Conservation (phyloP, 2,329 filamentous ascomycete genomes). For the Phaeosphaeria sp. region DNA sequence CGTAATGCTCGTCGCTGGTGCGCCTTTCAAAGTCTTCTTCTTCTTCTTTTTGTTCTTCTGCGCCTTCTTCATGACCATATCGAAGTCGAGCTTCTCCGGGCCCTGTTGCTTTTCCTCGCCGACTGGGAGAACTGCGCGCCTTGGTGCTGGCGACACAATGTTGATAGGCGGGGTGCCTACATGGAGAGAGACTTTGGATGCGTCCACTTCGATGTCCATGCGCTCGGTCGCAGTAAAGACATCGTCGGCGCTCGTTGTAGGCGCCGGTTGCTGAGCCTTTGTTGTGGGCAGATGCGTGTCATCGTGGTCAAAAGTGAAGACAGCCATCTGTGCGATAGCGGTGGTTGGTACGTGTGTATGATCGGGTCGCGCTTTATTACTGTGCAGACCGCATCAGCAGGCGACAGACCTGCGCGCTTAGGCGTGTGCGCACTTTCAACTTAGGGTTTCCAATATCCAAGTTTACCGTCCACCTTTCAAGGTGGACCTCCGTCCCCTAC, state of each 20-base stretch:
- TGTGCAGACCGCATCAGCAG: slow-evolving; percentile 33
- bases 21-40: slow-evolving; percentile 41
- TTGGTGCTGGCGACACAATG: slow-evolving; percentile 41
- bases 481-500: slow-evolving; percentile 58
- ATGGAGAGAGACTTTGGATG: slow-evolving; percentile 25
- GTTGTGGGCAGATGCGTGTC: slow-evolving; percentile 32
- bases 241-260: slow-evolving; percentile 19
- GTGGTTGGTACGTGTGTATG: slow-evolving; percentile 13
- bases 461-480: slow-evolving; percentile 62
- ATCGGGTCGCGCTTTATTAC: slow-evolving; percentile 21
- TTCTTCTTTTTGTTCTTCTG: slow-evolving; percentile 49
- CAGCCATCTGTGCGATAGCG: slow-evolving; percentile 30
- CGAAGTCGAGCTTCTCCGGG: slow-evolving; percentile 47
- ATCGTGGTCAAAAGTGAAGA: slow-evolving; percentile 46
- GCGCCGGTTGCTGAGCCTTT: slow-evolving; percentile 14
- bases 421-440: slow-evolving; percentile 33
- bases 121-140: slow-evolving; percentile 31
- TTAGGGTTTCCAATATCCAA: slow-evolving; percentile 23
- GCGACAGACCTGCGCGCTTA: slow-evolving; percentile 15
- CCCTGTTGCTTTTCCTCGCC: slow-evolving; percentile 31
- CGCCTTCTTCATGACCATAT: slow-evolving; percentile 45
- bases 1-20: slow-evolving; percentile 45
- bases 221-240: slow-evolving; percentile 22
- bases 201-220: slow-evolving; percentile 41
- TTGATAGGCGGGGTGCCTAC: slow-evolving; percentile 47